These are phyloP conservation scores for Didymella glomerata DNA, from an alignment of 2,329 filamentous ascomycete genomes.

Conservation along the genomic window DNA sequence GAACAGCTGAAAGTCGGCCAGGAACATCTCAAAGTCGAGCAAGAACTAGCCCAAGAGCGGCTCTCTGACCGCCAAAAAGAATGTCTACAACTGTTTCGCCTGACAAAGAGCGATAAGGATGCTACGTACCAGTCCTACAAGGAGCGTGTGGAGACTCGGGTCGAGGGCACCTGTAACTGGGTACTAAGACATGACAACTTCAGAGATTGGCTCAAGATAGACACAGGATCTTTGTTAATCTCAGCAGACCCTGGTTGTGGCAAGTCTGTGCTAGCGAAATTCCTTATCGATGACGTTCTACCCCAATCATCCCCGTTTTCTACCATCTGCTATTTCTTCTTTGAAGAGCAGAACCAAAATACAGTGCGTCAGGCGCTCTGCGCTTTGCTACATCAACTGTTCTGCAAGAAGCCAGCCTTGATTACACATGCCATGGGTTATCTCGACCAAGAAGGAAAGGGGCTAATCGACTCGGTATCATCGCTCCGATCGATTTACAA, in stretches of 20 bases:
- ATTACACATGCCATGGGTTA: slow-evolving; percentile 27
- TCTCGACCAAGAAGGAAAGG: neutral
- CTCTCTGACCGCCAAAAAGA: neutral
- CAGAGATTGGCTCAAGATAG: slow-evolving; percentile 25
- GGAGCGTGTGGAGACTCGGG: slow-evolving; percentile 26
- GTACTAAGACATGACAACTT: slow-evolving; percentile 28
- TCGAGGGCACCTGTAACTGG: slow-evolving; percentile 34
- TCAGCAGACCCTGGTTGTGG: slow-evolving; percentile 37
- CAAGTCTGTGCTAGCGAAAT: slow-evolving; percentile 34
- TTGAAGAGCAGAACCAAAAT: slow-evolving; percentile 31
- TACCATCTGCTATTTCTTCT: slow-evolving; percentile 36
- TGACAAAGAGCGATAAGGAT: slow-evolving; percentile 25
- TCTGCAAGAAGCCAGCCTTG: slow-evolving; percentile 25
- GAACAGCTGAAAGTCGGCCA: no score
- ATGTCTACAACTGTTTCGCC: slow-evolving; percentile 34
- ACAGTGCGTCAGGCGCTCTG: slow-evolving; percentile 30
- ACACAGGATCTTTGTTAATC: slow-evolving; percentile 30
- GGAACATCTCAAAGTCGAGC: no score
- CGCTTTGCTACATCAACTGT: slow-evolving; percentile 34
- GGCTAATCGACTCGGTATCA: neutral
- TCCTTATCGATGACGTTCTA: slow-evolving; percentile 27
- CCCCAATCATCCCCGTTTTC: slow-evolving; percentile 3
- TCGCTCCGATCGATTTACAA: neutral
- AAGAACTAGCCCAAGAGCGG: no score
- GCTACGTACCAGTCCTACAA: slow-evolving; percentile 34